phyloP scores from a whole-genome alignment of 306 rosid species.

The Macrotyloma uniflorum region DNA sequence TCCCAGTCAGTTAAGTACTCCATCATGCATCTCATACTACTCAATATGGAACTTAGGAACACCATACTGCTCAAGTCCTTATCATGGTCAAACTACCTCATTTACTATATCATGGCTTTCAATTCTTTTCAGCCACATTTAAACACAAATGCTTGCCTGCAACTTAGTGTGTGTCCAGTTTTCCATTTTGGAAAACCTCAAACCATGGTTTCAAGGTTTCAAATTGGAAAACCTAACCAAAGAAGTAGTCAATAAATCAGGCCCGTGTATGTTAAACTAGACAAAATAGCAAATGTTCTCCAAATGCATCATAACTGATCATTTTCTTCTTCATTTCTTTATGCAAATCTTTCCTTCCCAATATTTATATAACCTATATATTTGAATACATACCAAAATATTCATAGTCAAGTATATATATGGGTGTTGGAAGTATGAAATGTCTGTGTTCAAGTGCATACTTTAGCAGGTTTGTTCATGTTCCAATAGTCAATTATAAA shows the following conservation, averaged over 20 bases:
- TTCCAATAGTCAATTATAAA: neutral
- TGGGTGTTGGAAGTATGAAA: too few species aligned
- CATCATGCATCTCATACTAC: neutral
- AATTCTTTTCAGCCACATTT: neutral
- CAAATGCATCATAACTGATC: neutral
- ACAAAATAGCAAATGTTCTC: neutral
- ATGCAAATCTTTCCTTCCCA: too few species aligned
- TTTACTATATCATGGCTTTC: neutral
- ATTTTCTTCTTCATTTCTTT: too few species aligned
- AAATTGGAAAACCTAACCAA: neutral
- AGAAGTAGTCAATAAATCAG: neutral
- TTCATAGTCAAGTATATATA: too few species aligned
- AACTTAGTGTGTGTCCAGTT: neutral
- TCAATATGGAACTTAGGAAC: neutral
- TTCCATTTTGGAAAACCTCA: neutral
- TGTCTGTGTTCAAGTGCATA: neutral
- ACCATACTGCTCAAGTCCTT: neutral
- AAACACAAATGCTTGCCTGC: neutral
- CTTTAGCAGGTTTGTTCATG: neutral
- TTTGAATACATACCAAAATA: too few species aligned
- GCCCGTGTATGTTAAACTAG: neutral
- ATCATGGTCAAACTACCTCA: neutral
- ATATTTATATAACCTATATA: too few species aligned
- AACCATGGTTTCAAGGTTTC: neutral
- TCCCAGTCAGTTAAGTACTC: neutral